These are phyloP conservation scores for Polyporus tsugae DNA, from an alignment of 1,284 basidiomycete genomes.

Conservation along the genomic window DNA sequence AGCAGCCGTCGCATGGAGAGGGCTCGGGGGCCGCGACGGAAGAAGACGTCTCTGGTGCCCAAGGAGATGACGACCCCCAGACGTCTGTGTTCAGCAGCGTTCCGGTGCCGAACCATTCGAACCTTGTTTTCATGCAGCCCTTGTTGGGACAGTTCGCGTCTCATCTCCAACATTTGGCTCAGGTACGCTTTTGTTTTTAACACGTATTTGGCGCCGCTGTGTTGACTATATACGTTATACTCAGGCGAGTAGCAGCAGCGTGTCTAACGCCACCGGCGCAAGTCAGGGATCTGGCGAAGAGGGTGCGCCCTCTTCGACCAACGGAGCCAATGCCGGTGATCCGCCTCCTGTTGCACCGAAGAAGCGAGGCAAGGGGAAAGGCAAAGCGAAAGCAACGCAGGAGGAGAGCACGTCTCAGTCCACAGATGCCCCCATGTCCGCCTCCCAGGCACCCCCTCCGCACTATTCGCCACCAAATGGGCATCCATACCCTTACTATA, in stretches of 20 bases:
- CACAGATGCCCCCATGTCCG: not conserved
- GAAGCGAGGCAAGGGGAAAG: conserved; percentile 28
- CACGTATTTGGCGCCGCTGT: not conserved
- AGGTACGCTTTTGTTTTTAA: not conserved
- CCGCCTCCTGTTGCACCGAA: conserved; percentile 8
- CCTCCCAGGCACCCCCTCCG: conserved; percentile 12
- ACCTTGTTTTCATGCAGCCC: conserved; percentile 38
- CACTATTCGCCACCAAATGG: conserved; percentile 21
- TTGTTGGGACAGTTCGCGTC: conserved; percentile 30
- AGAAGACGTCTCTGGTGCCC: not conserved
- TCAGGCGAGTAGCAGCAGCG: not conserved
- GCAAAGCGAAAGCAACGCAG: conserved; percentile 10
- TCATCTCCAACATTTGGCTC: conserved; percentile 13
- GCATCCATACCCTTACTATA: conserved; percentile 46
- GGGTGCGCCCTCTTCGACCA: not conserved
- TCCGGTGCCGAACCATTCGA: conserved; percentile 12
- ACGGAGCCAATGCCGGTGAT: not conserved
- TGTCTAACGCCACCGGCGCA: not conserved
- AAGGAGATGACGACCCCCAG: not conserved
- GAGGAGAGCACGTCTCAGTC: not conserved
- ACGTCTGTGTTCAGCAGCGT: conserved; percentile 17
- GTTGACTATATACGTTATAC: not conserved
- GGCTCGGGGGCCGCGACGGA: not conserved
- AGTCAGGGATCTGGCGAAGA: not conserved
- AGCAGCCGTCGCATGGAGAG: not conserved